Base-by-base conservation (phyloP, 345 rosid species). In the Pistacia atlantica region DNA sequence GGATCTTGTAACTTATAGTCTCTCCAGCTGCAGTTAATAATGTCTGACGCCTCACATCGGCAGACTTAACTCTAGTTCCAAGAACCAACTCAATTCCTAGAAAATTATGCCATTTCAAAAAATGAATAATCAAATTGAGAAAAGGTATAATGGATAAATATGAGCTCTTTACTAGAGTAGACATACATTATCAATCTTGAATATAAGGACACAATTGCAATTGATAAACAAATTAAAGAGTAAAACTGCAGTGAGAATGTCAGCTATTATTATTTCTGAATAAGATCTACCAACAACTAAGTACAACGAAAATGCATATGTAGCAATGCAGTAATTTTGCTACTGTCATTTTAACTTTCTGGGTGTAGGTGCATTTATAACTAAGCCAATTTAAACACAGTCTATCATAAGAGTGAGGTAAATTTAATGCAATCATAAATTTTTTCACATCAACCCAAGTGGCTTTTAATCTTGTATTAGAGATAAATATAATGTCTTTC, bases 21-120 rank as follows among this genome's bases (percentile, higher is more conserved):
- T 96, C 99, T 62, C 98, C 98, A 9, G 92, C 78, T 77, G 93
- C 92, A 61, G 98, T 93, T 82, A 93, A 79, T 72, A 93, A 88
- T 71, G 94, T 91, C 84, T 88, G 93, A 46, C 97, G 91, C 84
- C 91, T 91, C 82, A 92, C 89, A 82, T 96, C 99, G 62, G 87
- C 95, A 48, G 98, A 92, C 84, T 90, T 91, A 62, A 96, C 98
- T 77, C 88, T 93, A 86, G 95, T 93, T 51, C 97, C 97, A 66
- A 96, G 97, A 42, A 96, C 95, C 81, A 96, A 85, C 78, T 96
- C 99, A 80, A 96, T 92, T 74, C 99, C 99, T 96, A 77, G 80
- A 72, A 82, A 61, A 79, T 54, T 59, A 28, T 48, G 5, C 31
- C 59, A 80, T 51, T 55, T 17, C 65, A 22, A 75, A 62, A 69